A percentile compares a stretch with the other conserved stretches of the same genome.
phyloP scores from a whole-genome alignment of 1,139 yeast species.

The Yamadazyma membranifaciens region DNA sequence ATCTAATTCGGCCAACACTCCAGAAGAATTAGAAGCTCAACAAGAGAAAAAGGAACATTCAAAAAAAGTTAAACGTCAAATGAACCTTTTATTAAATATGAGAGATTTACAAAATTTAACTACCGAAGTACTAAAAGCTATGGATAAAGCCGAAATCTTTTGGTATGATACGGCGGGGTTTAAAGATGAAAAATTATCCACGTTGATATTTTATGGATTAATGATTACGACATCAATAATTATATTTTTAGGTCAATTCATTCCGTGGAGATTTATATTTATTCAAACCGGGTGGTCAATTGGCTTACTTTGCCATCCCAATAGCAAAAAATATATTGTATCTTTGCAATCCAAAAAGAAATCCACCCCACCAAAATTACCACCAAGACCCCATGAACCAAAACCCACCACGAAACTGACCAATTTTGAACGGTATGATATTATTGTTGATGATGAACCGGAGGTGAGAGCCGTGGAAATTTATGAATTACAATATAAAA shows the following conservation, averaged over 20 bases:
- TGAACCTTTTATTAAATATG: slow-evolving; percentile 52
- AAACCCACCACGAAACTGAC: slow-evolving; percentile 4
- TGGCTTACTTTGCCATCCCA: slow-evolving; percentile 56
- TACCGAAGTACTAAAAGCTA: slow-evolving; percentile 49
- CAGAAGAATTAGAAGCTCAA: slow-evolving; percentile 14
- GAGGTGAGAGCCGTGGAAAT: slow-evolving; percentile 65
- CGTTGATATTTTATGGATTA: slow-evolving; percentile 48
- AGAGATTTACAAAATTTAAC: slow-evolving; percentile 65
- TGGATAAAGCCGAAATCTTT: slow-evolving; percentile 55
- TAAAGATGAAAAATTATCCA: slow-evolving; percentile 65
- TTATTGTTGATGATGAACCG: slow-evolving; percentile 68
- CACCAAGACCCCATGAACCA: slow-evolving; percentile 12
- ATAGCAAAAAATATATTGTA: slow-evolving; percentile 35
- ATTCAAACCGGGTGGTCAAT: slow-evolving; percentile 57
- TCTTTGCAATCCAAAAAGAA: slow-evolving; percentile 15
- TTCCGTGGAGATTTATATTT: slow-evolving; percentile 66
- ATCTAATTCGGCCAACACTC: slow-evolving; percentile 10
- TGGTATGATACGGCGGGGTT: slow-evolving; percentile 70
- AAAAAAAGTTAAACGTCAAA: slow-evolving; percentile 32
- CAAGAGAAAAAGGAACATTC: slow-evolving; percentile 20
- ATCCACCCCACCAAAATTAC: slow-evolving; percentile 11
- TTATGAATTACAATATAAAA: slow-evolving; percentile 70
- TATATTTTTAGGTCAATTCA: slow-evolving; percentile 55
- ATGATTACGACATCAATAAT: slow-evolving; percentile 33
- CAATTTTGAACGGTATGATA: slow-evolving; percentile 42